Base-by-base conservation (phyloP, 2,329 filamentous ascomycete species). In the Neofusicoccum sp. region DNA sequence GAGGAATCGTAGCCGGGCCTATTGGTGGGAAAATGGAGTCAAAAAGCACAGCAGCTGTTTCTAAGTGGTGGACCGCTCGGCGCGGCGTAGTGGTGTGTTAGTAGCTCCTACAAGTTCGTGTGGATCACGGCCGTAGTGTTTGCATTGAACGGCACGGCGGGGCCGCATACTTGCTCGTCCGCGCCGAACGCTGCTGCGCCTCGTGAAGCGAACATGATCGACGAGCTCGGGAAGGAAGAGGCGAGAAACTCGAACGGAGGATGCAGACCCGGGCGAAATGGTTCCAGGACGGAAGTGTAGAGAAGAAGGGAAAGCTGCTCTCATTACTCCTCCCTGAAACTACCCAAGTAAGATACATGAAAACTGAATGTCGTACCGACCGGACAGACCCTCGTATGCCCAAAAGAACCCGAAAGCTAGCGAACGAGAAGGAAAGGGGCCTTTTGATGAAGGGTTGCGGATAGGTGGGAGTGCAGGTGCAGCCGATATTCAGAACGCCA, bases 271-370 rank as follows among this genome's bases (percentile, higher is more conserved):
- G 41, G 16, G 54, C 29, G n/a, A 28, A 29, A 37, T n/a, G 56
- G 28, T 8, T 34, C 34, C 22, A 16, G 44, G 45, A 12, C 29
- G 43, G 43, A 60, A 49, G 11, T 39, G 22, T 29, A 48, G 45
- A 49, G 44, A 31, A 49, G 45, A 60, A 34, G 45, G 36, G 34
- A 41, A 60, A 39, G 45, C 33, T 48, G 22, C 44, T 60, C 44
- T 34, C 45, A 60, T 48, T 48, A 22, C 44, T 49, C 56, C 44
- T 60, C 56, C 54, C 28, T 49, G 44, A 60, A 60, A 60, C 56
- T 60, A 60, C 44, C 44, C 43, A 49, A 60, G 56, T 60, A 60
- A 60, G 56, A 60, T 60, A 49, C 45, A 60, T 48, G 54, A 58
- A 58, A 45, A 60, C 44, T 34, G 43, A 48, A 60, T 14, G 44